Conservation (phyloP, 2,329 filamentous ascomycete genomes). For the Arthrobotrys megalospora region DNA sequence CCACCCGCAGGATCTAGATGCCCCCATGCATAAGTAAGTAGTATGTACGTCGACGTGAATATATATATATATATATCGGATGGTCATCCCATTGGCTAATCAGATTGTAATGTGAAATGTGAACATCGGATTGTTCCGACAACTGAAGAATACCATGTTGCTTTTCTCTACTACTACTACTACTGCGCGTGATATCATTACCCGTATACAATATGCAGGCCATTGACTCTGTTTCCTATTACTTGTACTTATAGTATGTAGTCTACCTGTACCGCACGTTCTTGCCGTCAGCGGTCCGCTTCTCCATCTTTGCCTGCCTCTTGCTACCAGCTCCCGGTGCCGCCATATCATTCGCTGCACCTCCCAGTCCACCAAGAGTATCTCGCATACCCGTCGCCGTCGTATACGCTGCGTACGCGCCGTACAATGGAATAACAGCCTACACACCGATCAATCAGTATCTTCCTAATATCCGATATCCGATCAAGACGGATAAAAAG, state of each 20-base stretch:
- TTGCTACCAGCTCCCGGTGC: conserved; percentile 70
- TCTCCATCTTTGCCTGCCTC: conserved; percentile 72
- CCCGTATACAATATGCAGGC: background rate
- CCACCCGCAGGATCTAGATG: conserved; percentile 12
- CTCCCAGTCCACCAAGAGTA: conserved; percentile 67
- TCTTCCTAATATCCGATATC: too few species aligned
- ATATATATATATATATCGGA: too few species aligned
- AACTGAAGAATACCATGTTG: too few species aligned
- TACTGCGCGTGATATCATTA: background rate
- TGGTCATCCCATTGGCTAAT: too few species aligned
- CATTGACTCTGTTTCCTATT: too few species aligned
- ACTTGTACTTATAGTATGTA: background rate
- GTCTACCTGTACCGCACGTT: conserved; percentile 46
- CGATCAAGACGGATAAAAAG: too few species aligned
- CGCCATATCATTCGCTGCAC: conserved; percentile 62
- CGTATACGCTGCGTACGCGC: conserved; percentile 69
- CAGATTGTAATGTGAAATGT: too few species aligned
- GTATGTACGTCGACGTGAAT: too few species aligned
- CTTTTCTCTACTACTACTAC: too few species aligned
- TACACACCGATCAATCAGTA: conserved; percentile 27
- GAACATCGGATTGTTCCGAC: too few species aligned
- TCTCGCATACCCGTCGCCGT: conserved; percentile 70
- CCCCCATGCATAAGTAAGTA: background rate
- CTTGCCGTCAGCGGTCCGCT: conserved; percentile 65
- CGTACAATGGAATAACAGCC: conserved; percentile 70